Evolutionary conservation across 805 yeast species (phyloP).

Genomic region (Wickerhamiella spandovensis): DNA sequence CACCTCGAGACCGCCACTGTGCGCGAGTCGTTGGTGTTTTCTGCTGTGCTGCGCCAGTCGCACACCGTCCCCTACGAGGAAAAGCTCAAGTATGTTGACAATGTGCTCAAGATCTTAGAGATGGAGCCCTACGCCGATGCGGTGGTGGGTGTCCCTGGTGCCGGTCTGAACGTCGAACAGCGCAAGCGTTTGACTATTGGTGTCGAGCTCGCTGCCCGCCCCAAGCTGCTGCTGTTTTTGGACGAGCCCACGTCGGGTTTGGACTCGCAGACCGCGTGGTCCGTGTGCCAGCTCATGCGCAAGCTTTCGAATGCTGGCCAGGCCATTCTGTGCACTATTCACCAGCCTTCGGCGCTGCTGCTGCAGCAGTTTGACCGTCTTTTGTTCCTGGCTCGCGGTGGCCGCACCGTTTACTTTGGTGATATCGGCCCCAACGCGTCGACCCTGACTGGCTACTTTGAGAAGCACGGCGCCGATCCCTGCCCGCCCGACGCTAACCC

Average conservation of each 20-base stretch:
- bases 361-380: slow-evolving; percentile 57
- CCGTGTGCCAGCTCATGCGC: slow-evolving; percentile 52
- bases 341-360: slow-evolving; percentile 62
- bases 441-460: slow-evolving; percentile 51
- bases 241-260: slow-evolving; percentile 69
- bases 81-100: slow-evolving; percentile 55
- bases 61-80: slow-evolving; percentile 40
- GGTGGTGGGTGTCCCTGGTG: slow-evolving; percentile 64
- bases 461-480: slow-evolving; percentile 55
- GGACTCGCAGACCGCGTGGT: slow-evolving; percentile 53
- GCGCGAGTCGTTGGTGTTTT: slow-evolving; percentile 57
- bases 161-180: slow-evolving; percentile 57
- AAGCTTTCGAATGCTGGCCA: slow-evolving; percentile 60
- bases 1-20: slow-evolving; percentile 59
- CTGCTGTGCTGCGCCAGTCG: slow-evolving; percentile 64
- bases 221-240: slow-evolving; percentile 43
- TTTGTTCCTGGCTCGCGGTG: slow-evolving; percentile 58
- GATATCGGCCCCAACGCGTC: slow-evolving; percentile 55
- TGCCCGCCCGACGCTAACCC: slow-evolving; percentile 54
- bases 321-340: slow-evolving; percentile 64
- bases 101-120: slow-evolving; percentile 50
- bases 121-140: slow-evolving; percentile 66
- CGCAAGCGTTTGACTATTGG: slow-evolving; percentile 57
- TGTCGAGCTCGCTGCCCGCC: slow-evolving; percentile 60
- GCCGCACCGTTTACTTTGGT: slow-evolving; percentile 70